Conservation (phyloP, 1,284 basidiomycete genomes). For the Xanthoconium separans region DNA sequence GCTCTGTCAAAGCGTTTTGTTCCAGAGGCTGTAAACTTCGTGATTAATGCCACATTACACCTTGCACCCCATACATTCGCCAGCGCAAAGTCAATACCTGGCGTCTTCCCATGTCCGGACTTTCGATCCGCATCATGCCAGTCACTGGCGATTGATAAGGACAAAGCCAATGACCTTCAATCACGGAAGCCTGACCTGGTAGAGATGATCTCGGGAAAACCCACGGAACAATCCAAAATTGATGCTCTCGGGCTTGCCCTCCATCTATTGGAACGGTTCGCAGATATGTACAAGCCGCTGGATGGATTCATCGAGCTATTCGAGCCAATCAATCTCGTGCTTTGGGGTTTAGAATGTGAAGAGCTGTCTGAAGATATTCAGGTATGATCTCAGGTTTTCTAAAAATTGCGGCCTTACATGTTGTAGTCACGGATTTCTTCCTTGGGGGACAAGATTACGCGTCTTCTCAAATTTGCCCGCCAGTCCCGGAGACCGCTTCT, state of each 20-base stretch:
- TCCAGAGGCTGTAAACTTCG: constrained; percentile 88
- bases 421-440: constrained; percentile 46
- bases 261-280: constrained; percentile 63
- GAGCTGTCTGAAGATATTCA: constrained; percentile 52
- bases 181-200: constrained; percentile 49
- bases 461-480: constrained; percentile 72
- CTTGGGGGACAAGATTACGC: constrained; percentile 46
- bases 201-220: constrained; percentile 38
- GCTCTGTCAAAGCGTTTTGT: constrained; percentile 81
- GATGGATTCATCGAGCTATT: constrained; percentile 87
- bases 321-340: constrained; percentile 59
- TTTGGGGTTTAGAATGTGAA: constrained; percentile 53
- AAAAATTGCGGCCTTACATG: constrained; percentile 2
- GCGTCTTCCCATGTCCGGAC: constrained; percentile 73
- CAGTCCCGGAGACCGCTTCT: constrained; percentile 77
- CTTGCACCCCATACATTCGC: constrained; percentile 66
- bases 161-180: constrained; percentile 40
- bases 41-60: constrained; percentile 69
- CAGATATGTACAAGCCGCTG: constrained; percentile 73
- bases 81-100: constrained; percentile 51
- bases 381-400: constrained; percentile 39
- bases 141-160: constrained; percentile 40
- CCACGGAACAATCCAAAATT: constrained; percentile 62
- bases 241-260: constrained; percentile 65
- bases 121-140: constrained; percentile 50